A percentile compares a stretch with the other conserved stretches of the same genome.
Evolutionary conservation across 768 basidiomycete genomes (phyloP).

Genomic region (Tylopilus sp.): DNA sequence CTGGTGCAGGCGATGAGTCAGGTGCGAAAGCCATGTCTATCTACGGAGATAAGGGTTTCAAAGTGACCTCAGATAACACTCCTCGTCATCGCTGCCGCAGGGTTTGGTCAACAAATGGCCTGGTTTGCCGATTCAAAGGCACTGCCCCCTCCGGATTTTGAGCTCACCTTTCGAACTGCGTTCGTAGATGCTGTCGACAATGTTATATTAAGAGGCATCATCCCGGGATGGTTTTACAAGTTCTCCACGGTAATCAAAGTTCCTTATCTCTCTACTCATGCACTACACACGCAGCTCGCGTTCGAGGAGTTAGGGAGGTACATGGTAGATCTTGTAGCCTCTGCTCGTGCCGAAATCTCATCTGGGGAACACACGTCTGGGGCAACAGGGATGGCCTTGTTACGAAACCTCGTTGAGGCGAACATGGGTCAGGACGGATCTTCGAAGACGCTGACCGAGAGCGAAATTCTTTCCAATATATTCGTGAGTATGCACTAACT

Average conservation of each 20-base stretch:
- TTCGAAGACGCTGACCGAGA: slow-evolving; percentile 37
- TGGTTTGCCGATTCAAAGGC: slow-evolving; percentile 31
- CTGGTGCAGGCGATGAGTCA: slow-evolving; percentile 7
- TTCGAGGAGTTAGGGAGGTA: slow-evolving; percentile 38
- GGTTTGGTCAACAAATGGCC: slow-evolving; percentile 38
- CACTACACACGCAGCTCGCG: slow-evolving; percentile 27
- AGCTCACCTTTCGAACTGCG: slow-evolving; percentile 37
- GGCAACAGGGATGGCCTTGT: slow-evolving; percentile 34
- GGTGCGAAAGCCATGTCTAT: slow-evolving; percentile 5
- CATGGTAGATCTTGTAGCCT: slow-evolving; percentile 40
- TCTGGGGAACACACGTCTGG: slow-evolving; percentile 21
- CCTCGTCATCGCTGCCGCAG: slow-evolving; percentile 39
- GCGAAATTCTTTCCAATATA: slow-evolving; percentile 45
- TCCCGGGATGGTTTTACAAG: slow-evolving; percentile 34
- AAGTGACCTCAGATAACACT: slow-evolving; percentile 30
- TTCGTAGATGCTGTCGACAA: slow-evolving; percentile 17
- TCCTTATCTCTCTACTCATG: slow-evolving; percentile 33
- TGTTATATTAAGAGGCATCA: slow-evolving; percentile 29
- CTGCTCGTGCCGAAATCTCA: slow-evolving; percentile 35
- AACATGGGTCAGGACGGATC: slow-evolving; percentile 38
- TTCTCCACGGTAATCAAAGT: slow-evolving; percentile 26
- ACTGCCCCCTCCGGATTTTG: slow-evolving; percentile 28
- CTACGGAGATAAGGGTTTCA: background rate
- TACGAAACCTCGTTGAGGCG: slow-evolving; percentile 45
- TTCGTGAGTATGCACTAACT: slow-evolving; percentile 35